Evolutionary conservation across 2,329 filamentous ascomycete species (phyloP), one percentile per base, ranked within the genome.

Genomic region (Beauveria australis): DNA sequence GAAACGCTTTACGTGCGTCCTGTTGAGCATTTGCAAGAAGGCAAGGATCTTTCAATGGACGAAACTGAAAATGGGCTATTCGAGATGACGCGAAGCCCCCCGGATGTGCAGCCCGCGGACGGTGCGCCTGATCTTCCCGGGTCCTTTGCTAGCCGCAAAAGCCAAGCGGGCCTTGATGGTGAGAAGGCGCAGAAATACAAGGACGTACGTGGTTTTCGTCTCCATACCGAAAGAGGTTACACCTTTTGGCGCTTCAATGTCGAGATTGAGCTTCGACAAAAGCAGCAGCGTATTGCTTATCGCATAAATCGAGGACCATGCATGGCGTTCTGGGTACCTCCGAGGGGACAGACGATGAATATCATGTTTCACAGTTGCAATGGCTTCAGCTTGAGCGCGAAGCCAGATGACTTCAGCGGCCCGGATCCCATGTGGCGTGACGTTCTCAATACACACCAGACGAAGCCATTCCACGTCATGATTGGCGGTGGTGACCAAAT

Each of bases 301-400:
- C 89, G 92, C 59, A 96, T 99, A 77, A 99, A 99, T 70, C 83
- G 88, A 52, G 93, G 94, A 0, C 92, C 93, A 6, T 85, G 91
- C 2, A 86, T 90, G 57, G 91, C 89, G 1, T 99, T 99, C 72
- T 99, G 94, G 93, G 91, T 99, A 0, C 94, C 95, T 5, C 89
- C 88, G 37, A 83, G 81, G 54, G 88, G 86, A 18, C 82, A 96
- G 71, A 84, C 89, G 2, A 99, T 99, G 94, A 97, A 97, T 75
- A 90, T 97, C 71, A 96, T 97, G 92, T 99, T 97, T 76, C 85
- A 97, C 76, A 96, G 89, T 71, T 96, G 94, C 78, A 99, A 99
- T 72, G 94, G 95, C 2, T 99, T 99, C 78, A 93, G 91, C 67
- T 73, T 88, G 56, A 88, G 84, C 61, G 89, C 89, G 26, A 87